Base-by-base conservation (phyloP, 805 yeast genomes). In the Sugiyamaella americana region DNA sequence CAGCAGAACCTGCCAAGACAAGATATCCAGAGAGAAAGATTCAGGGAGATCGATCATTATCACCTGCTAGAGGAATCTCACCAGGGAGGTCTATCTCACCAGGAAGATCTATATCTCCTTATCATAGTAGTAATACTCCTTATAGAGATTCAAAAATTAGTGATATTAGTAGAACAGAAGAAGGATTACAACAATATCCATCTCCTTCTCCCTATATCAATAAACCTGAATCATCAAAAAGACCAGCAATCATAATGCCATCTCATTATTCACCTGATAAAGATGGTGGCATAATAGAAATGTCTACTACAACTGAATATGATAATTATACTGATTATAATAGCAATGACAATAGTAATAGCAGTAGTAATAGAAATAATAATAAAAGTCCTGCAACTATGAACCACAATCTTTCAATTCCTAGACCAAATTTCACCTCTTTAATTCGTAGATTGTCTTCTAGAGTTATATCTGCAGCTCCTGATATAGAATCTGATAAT, bases 401-500 rank as follows among this genome's bases (percentile, higher is more conserved):
- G 13, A 26, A 26, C 13, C 32, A 26, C 13, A 26, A 26, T 26
- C 11, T 26, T 13, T 26, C 32, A 8, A 8, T 26, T 8, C 11
- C 8, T 26, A 13, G 8, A 26, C 32, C 32, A 26, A 26, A 26
- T 26, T 13, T 26, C 13, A 19, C 41, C 4, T 4, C 20, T 13
- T 17, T 37, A 23, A 16, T 37, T 6, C 41, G 41, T 11, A 22
- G 23, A 17, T 11, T 37, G 6, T 37, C 41, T 5, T 11, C 41
- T 6, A 37, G 41, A 37, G 41, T 37, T 19, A 17, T 37, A 19
- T 37, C 41, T 4, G 41, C 26, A 22, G 20, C 41, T 6, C 26
- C 20, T 19, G 23, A 37, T 19, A 19, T 26, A 8, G 26, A 37
- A 17, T 17, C 41, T 37, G 26, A 20, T 22, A 17, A 23, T 5